Conservation (phyloP, 73 alveolate species). For the Halteria grandinella region DNA sequence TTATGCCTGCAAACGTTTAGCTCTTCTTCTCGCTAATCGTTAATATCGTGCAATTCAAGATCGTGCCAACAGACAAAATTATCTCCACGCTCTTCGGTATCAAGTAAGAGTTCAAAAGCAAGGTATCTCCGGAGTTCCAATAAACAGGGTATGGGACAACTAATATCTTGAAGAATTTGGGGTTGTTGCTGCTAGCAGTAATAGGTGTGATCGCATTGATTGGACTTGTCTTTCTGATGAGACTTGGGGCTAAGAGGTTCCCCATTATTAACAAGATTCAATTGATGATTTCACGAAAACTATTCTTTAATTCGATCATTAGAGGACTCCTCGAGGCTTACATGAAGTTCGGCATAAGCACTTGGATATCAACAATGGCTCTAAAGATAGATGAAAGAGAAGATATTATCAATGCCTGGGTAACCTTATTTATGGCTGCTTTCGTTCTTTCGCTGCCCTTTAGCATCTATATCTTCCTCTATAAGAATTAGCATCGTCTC, state of each 20-base stretch:
- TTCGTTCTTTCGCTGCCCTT: not conserved
- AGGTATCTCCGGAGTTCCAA: not conserved
- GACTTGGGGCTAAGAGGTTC: not conserved
- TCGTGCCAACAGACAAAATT: not conserved
- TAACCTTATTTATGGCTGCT: not conserved
- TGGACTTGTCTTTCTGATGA: not conserved
- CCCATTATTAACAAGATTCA: not conserved
- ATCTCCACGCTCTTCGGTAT: not conserved
- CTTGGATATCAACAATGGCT: not conserved
- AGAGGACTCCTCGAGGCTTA: conserved; percentile 9
- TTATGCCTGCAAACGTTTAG: conserved; percentile 12
- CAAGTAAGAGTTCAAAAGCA: not conserved
- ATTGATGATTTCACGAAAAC: not conserved
- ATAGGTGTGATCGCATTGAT: not conserved
- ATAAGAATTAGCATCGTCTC: not conserved
- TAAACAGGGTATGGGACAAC: conserved; percentile 26
- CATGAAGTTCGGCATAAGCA: not conserved
- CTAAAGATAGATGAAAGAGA: not conserved
- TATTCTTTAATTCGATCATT: conserved; percentile 5
- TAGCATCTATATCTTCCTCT: not conserved
- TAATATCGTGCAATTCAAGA: not conserved
- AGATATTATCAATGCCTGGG: not conserved
- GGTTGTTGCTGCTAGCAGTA: conserved; percentile 4
- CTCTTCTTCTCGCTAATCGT: not conserved
- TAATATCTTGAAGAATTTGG: conserved; percentile 9